Base-by-base conservation (phyloP, 176 grass and related monocot genomes). In the Areca catechu region DNA sequence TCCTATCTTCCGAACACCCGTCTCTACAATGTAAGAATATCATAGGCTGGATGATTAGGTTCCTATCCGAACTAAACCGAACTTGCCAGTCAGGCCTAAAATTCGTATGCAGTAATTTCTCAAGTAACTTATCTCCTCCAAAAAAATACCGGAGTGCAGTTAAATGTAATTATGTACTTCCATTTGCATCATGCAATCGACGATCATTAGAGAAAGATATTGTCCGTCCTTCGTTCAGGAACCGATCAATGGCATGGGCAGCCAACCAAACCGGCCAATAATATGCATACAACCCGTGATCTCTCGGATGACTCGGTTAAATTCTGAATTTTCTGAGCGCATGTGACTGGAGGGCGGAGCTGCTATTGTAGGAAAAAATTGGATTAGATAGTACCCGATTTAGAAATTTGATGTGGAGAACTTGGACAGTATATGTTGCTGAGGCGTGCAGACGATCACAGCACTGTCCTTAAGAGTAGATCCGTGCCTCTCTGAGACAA, bases 221-320 rank as follows among this genome's bases (percentile, higher is more conserved):
- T 53, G 60, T 63, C 30, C 78, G 67, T 15, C 74, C 74, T 7
- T 54, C 76, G 51, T 66, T 69, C 17, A 94, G 72, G 72, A 81
- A 61, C 62, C 67, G 62, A 70, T 94, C 66, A 19, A 94, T 75
- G 55, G 84, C 89, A 84, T 1, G 80, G 54, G 89, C 89, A 74
- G 81, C 62, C 5, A 68, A 51, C 89, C 89, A 94, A 72, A 94
- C 77, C 9, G 80, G n/a, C n/a, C n/a, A 79, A 59, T 94, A 83
- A 78, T 94, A 94, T 64, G 89, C 89, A 73, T 88, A 94, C 62
- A 88, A 74, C 50, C n/a, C n/a, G n/a, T n/a, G n/a, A n/a, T n/a
- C n/a, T n/a, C n/a, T n/a, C n/a, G n/a, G n/a, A n/a, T n/a, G n/a
- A n/a, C n/a, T n/a, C n/a, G n/a, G n/a, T n/a, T n/a, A n/a, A n/a